Evolutionary conservation across 1,139 yeast genomes (phyloP).

Genomic region (Saccharomyces pastorianus): DNA sequence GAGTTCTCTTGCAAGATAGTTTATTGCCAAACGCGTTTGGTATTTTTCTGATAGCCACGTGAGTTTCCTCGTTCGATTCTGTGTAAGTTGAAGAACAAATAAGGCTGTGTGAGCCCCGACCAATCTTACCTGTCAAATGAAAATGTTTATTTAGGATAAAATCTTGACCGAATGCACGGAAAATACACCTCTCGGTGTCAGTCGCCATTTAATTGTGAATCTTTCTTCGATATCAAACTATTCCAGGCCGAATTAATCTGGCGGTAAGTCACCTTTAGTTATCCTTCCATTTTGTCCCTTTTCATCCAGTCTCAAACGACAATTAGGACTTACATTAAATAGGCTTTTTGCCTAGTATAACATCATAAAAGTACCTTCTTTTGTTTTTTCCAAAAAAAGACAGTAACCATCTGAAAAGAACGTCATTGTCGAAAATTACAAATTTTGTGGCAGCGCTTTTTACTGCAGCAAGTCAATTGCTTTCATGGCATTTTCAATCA

Average conservation of each 20-base stretch:
- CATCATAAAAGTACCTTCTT: background rate
- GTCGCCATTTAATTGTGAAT: background rate
- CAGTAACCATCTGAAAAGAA: background rate
- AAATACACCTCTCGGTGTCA: background rate
- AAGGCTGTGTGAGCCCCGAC: background rate
- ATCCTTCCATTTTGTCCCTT: background rate
- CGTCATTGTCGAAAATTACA: background rate
- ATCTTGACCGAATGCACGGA: background rate
- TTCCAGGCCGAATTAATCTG: background rate
- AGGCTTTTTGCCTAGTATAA: background rate
- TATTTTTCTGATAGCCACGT: background rate
- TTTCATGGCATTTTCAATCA: background rate
- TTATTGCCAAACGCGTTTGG: background rate
- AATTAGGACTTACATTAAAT: too few relatives aligned
- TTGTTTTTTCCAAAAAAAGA: background rate
- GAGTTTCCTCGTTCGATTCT: background rate
- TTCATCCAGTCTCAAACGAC: too few relatives aligned
- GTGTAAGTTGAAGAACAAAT: background rate
- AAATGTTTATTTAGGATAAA: background rate
- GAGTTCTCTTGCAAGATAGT: constrained; percentile 77
- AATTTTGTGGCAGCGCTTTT: background rate
- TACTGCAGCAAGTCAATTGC: background rate
- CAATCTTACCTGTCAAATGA: background rate
- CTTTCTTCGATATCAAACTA: background rate
- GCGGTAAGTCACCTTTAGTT: background rate